Base-by-base conservation (phyloP, 495 filamentous ascomycete species). In the Penicillium riverlandense region DNA sequence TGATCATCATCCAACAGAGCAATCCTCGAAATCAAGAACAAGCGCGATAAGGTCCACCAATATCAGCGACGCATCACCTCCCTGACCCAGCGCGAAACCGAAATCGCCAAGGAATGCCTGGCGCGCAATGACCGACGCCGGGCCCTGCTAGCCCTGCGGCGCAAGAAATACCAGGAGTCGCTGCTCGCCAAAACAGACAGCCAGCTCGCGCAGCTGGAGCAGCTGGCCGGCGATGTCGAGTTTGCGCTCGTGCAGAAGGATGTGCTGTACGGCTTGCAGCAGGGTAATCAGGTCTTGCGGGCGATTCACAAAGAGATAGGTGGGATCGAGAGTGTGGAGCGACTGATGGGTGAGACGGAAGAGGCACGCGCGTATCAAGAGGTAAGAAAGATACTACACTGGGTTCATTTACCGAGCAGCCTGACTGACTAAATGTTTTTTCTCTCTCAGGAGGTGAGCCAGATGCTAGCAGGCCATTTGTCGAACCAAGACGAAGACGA, bases 271-370 rank as follows among this genome's bases (percentile, higher is more conserved):
- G 92, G 92, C 1, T 69, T 98, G 48, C 85, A 94, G 59, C 88
- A 96, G 69, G 92, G 92, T 13, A 97, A 92, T 1, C 72, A 74
- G 35, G 92, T 96, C 29, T 71, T 98, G 48, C 79, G 84, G 53
- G 85, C 94, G 55, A 96, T 98, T 44, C 82, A 96, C 53, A 79
- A 78, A 49, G 92, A 98, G 69, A 98, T 98, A 89, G 94, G 91
- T 27, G 90, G 90, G 1, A 72, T 98, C 41, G 90, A 95, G 52
- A 78, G 83, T 43, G 90, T 97, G 39, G 90, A 96, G 76, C 87
- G 88, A 70, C 61, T 97, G 51, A 85, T 96, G 84, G 91, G 85
- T 9, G 88, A 96, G 68, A 90, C 75, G 16, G 86, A 85, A 30
- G 91, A 96, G 47, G 91, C 88, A 15, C 76, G 84, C 51, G 85